A percentile compares a stretch with the other conserved stretches of the same genome.
Evolutionary conservation across 108 stramenopile genomes (phyloP).

Genomic region (Bacterosira constricta): DNA sequence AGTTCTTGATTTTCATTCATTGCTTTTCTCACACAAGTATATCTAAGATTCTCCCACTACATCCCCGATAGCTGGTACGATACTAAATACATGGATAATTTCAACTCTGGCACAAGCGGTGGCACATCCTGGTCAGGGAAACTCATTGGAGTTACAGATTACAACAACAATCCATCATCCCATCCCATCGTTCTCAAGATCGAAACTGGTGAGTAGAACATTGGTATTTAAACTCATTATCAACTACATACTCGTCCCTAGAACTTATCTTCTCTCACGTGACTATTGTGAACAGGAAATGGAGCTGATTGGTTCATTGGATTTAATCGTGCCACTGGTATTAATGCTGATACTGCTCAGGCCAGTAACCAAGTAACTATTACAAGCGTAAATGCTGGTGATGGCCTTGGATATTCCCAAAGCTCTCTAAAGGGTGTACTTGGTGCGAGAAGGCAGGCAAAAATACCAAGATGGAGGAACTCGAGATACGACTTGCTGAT

Average conservation of each 20-base stretch:
- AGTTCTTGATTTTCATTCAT: neutral
- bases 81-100: neutral
- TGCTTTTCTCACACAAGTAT: too few relatives aligned
- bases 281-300: conserved; percentile 16
- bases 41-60: too few relatives aligned
- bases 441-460: neutral
- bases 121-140: conserved; percentile 14
- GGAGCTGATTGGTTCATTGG: conserved; percentile 16
- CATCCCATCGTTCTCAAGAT: conserved; percentile 27
- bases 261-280: too few relatives aligned
- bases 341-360: neutral
- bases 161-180: conserved; percentile 1
- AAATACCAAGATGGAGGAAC: neutral
- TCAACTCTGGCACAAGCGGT: conserved; percentile 12
- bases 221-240: too few relatives aligned
- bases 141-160: conserved; percentile 12
- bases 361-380: neutral
- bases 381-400: neutral
- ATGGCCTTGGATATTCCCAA: neutral
- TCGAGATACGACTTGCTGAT: neutral
- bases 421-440: neutral
- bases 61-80: conserved; percentile 18
- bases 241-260: too few relatives aligned
- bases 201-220: too few relatives aligned
- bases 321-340: conserved; percentile 18